Base-by-base conservation (phyloP, 208 protist species). In the Leishmania martiniquensis region DNA sequence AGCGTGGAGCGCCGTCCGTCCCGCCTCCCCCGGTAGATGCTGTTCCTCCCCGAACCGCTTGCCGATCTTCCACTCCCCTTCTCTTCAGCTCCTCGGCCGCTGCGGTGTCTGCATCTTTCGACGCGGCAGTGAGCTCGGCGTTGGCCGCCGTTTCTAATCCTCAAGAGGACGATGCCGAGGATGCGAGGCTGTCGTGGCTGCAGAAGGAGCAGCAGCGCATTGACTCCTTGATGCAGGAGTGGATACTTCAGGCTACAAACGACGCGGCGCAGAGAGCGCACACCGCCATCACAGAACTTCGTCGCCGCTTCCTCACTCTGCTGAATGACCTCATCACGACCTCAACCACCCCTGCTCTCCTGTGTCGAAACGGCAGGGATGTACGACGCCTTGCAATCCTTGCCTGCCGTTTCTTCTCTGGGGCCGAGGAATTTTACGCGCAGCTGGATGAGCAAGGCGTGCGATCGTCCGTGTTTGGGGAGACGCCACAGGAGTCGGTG, bases 391-490 rank as follows among this genome's bases (percentile, higher is more conserved):
- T 84, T 6, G 69, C 77, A 22, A 51, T 73, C 20, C 67, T 77
- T 9, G 80, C 70, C 29, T 70, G 72, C 45, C 59, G 69, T 52
- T 85, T 87, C 47, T 88, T 85, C 52, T 71, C 73, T 57, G 32
- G 37, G 65, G 71, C 80, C 1, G 87, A 88, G 76, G 82, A 84
- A 65, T 86, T 91, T 51, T 91, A 91, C 57, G 73, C 79, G 15
- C 45, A 75, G 63, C 67, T 86, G 37, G 76, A 77, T 47, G 77
- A 85, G 55, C 60, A 81, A 12, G 77, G 82, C 34, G 59, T 77
- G 47, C 73, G 72, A 37, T 39, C 51, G n/a, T 52, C 73, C 32
- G 32, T 78, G 37, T 74, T 82, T 32, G 75, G 82, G 17, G 55
- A 72, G 17, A 42, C 73, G 34, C 76, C 72, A 60, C 42, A 84